phyloP scores from a whole-genome alignment of 352 stramenopile genomes.

The Globisporangium nagaii region DNA sequence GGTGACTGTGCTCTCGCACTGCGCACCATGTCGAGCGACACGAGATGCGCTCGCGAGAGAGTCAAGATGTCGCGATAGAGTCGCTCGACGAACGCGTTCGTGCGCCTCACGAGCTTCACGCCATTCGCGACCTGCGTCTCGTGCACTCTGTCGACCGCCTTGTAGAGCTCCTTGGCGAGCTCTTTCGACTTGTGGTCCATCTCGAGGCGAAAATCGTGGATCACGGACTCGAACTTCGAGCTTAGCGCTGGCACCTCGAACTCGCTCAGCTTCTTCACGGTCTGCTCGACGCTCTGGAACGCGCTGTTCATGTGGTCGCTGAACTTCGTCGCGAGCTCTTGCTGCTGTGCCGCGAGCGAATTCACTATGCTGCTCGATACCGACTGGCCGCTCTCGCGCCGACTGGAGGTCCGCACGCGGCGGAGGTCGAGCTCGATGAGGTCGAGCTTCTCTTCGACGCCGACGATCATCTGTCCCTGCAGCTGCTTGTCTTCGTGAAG shows the following conservation, averaged over 20 bases:
- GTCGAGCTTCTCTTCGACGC: constrained; percentile 57
- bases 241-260: constrained; percentile 36
- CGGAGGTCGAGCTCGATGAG: constrained; percentile 47
- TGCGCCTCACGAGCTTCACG: constrained; percentile 17
- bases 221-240: constrained; percentile 30
- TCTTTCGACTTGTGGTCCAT: constrained; percentile 38
- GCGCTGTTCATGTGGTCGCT: constrained; percentile 16
- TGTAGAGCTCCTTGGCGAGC: constrained; percentile 26
- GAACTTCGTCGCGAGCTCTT: constrained; percentile 33
- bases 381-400: constrained; percentile 29
- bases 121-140: constrained; percentile 15
- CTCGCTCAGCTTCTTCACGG: constrained; percentile 23
- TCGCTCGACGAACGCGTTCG: constrained; percentile 23
- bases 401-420: constrained; percentile 29
- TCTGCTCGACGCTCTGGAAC: constrained; percentile 26
- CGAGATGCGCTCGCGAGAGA: constrained; percentile 41
- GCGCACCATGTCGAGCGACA: constrained; percentile 34
- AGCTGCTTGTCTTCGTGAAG: constrained; percentile 35
- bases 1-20: constrained; percentile 2
- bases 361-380: constrained; percentile 15
- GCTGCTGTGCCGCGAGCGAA: constrained; percentile 15
- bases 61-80: constrained; percentile 48
- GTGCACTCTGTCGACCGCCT: constrained; percentile 24
- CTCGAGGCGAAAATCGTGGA: constrained; percentile 37
- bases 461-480: constrained; percentile 35